Base-by-base conservation (phyloP, 2,329 filamentous ascomycete species). In the Penicillium sp. region DNA sequence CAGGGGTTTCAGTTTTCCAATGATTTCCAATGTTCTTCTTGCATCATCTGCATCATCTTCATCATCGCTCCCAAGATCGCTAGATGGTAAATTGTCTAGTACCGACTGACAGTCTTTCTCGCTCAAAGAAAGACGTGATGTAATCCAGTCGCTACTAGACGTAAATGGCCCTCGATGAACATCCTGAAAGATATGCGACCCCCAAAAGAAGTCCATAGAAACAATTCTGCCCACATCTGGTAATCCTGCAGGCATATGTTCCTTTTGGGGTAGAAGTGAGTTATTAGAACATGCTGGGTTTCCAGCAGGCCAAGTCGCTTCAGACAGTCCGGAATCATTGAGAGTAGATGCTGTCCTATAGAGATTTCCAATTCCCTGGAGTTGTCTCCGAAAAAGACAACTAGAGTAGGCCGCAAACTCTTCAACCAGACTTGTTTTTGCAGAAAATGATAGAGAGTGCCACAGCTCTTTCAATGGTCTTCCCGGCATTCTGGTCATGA, bases 151-250 rank as follows among this genome's bases (percentile, higher is more conserved):
- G 14, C 27, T 30, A 27, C 48, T 54, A 3, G 52, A 53, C 3
- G 5, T 11, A 37, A 57, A 59, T 41, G 50, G 56, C 2, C 56
- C 56, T 16, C 56, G 50, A 14, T 30, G 3, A 28, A 56, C 28
- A 41, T 54, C 41, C 22, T 54, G 50, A 22, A 18, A 37, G 35
- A 53, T 29, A 18, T 45, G 36, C 13, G 34, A 42, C 12, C 43
- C 46, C 56, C 55, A 53, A 28, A 59, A 52, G 33, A 54, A 57
- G 3, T 48, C 18, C 35, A 50, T 46, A 25, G 53, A 56, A 35
- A 59, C 56, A 49, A 57, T 52, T 38, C 55, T 16, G 22, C 46
- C 52, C 30, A 49, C 48, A 12, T 42, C 29, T 28, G 45, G 42
- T 3, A 44, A 22, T 22, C 19, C 19, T 22, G 19, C 19, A 22